A percentile compares a stretch with the other conserved stretches of the same genome.
Conservation (phyloP, 2,329 filamentous ascomycete genomes). For the Alternaria hordeiaustralica region DNA sequence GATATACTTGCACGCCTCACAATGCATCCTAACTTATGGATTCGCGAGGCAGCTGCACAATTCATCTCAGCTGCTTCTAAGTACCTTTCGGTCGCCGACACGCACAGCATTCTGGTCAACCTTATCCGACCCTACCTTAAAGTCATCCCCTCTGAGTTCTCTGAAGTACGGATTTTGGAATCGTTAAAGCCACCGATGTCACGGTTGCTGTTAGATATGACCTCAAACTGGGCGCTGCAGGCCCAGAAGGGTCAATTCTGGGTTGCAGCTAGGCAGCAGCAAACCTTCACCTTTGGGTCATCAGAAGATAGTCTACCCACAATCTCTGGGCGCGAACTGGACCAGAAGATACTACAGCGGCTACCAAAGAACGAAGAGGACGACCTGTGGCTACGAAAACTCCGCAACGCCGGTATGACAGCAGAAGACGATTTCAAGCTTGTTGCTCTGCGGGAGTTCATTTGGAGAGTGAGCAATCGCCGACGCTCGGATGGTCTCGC, state of each 20-base stretch:
- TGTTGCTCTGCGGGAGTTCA: constrained; percentile 83
- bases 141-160: constrained; percentile 70
- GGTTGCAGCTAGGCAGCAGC: constrained; percentile 75
- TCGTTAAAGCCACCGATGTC: constrained; percentile 82
- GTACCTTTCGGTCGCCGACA: constrained; percentile 79
- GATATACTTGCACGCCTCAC: constrained; percentile 84
- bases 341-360: constrained; percentile 65
- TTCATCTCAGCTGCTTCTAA: constrained; percentile 80
- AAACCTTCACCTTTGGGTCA: constrained; percentile 71
- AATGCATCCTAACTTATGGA: constrained; percentile 94
- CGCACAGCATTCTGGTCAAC: constrained; percentile 81
- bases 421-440: constrained; percentile 89
- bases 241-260: constrained; percentile 85
- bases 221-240: constrained; percentile 83
- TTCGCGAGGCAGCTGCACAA: constrained; percentile 84
- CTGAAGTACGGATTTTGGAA: constrained; percentile 78
- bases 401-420: constrained; percentile 82
- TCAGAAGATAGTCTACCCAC: constrained; percentile 61
- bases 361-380: constrained; percentile 86
- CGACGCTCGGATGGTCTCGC: constrained; percentile 63
- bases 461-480: constrained; percentile 82
- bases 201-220: constrained; percentile 81
- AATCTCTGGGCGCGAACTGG: constrained; percentile 64
- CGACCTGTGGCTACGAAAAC: constrained; percentile 85
- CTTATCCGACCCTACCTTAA: constrained; percentile 84